A percentile compares a stretch with the other conserved stretches of the same genome.
These are phyloP conservation scores for Austropuccinia psidii DNA, from an alignment of 1,284 basidiomycete genomes.

Conservation along the genomic window DNA sequence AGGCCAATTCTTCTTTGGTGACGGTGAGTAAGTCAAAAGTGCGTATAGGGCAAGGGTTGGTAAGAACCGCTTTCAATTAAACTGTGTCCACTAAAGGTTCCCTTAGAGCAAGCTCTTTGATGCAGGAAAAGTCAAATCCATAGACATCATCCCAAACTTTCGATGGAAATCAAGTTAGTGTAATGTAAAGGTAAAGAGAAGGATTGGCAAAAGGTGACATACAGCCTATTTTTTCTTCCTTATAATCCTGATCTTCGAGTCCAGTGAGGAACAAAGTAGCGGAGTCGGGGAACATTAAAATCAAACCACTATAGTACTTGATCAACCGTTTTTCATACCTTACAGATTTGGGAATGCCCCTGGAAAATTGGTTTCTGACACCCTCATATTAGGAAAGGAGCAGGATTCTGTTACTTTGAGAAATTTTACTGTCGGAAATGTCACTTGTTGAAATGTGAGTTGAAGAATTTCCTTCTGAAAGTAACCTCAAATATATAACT, in stretches of 20 bases:
- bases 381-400: slow-evolving; percentile 12
- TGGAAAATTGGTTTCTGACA: slow-evolving; percentile 25
- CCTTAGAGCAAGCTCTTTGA: slow-evolving; percentile 94
- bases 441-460: slow-evolving; percentile 35
- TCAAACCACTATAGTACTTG: slow-evolving; percentile 23
- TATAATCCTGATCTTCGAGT: slow-evolving; percentile 99
- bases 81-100: slow-evolving; percentile 98
- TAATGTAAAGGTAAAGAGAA: background rate
- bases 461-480: too few relatives aligned
- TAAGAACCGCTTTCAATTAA: slow-evolving; percentile 82
- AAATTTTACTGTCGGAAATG: slow-evolving; percentile 34
- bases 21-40: slow-evolving; percentile 84
- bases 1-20: slow-evolving; percentile 89
- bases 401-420: slow-evolving; percentile 11
- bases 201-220: slow-evolving; percentile 45
- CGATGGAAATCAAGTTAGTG: too few relatives aligned
- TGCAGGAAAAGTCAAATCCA: slow-evolving; percentile 98
- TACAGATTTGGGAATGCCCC: slow-evolving; percentile 35
- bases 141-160: slow-evolving; percentile 99
- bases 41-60: slow-evolving; percentile 68
- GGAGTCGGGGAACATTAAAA: slow-evolving; percentile 89
- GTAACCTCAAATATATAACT: too few relatives aligned
- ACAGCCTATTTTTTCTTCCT: slow-evolving; percentile 99
- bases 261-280: slow-evolving; percentile 90
- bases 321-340: slow-evolving; percentile 29